Conservation (phyloP, 192 early-diverging fungal species). For the Physocladia obscura region DNA sequence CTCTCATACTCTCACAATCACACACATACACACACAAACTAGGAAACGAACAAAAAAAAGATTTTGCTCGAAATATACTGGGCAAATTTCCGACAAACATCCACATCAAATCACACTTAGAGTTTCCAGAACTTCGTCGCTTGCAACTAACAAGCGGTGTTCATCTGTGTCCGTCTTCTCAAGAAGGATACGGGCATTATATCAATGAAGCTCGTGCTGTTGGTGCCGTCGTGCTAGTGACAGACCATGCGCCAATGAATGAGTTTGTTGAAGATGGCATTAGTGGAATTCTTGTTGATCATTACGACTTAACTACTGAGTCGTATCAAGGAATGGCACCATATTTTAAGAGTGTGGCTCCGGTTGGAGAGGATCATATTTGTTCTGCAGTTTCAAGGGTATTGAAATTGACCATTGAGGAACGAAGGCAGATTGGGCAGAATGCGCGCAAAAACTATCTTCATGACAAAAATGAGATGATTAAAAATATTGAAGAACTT, state of each 20-base stretch:
- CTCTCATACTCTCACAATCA: too few relatives aligned
- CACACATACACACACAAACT: too few relatives aligned
- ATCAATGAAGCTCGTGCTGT: background rate
- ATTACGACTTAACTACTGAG: background rate
- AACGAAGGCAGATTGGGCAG: too few relatives aligned
- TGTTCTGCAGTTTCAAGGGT: slow-evolving; percentile 2
- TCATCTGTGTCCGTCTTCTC: slow-evolving; percentile 3
- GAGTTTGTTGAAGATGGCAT: background rate
- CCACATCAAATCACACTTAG: background rate
- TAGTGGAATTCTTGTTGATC: background rate
- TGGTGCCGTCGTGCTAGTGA: background rate
- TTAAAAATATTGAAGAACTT: too few relatives aligned
- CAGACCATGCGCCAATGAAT: slow-evolving; percentile 16
- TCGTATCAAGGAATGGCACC: background rate
- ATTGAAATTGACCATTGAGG: slow-evolving; percentile 3
- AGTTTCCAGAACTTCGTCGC: background rate
- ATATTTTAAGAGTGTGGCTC: background rate
- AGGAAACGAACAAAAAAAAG: background rate
- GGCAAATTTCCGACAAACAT: background rate
- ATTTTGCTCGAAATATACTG: background rate
- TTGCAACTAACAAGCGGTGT: background rate
- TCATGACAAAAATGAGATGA: background rate
- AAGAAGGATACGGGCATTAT: too few relatives aligned
- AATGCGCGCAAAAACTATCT: background rate
- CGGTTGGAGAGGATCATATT: background rate